These are phyloP conservation scores for Pseudopyricularia cyperi DNA, from an alignment of 2,329 filamentous ascomycete genomes.

Conservation along the genomic window DNA sequence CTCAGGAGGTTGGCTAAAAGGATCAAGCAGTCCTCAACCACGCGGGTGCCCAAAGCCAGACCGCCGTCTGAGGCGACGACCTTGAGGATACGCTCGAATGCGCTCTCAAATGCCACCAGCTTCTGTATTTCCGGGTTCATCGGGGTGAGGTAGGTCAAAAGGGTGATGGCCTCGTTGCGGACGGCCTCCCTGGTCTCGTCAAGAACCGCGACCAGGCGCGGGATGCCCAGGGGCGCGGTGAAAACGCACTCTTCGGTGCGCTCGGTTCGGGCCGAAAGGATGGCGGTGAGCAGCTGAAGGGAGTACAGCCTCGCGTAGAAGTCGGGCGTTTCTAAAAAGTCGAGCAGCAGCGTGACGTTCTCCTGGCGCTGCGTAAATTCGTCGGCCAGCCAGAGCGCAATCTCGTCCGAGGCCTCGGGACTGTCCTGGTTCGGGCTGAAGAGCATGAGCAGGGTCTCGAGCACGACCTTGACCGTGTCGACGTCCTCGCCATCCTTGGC, in stretches of 20 bases:
- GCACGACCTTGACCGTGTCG: conserved; percentile 86
- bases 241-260: conserved; percentile 91
- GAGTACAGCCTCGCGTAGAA: conserved; percentile 89
- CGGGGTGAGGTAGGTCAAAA: conserved; percentile 80
- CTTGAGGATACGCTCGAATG: conserved; percentile 74
- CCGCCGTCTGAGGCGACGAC: conserved; percentile 75
- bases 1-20: conserved; percentile 79
- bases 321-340: conserved; percentile 75
- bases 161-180: conserved; percentile 73
- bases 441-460: conserved; percentile 91
- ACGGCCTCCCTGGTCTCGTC: conserved; percentile 80
- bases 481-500: conserved; percentile 86
- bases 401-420: conserved; percentile 90
- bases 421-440: conserved; percentile 63
- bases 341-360: conserved; percentile 82
- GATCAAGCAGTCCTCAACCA: conserved; percentile 87
- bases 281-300: conserved; percentile 76
- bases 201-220: conserved; percentile 69
- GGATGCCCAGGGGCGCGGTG: conserved; percentile 76
- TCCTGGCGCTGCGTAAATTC: conserved; percentile 97
- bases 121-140: conserved; percentile 85
- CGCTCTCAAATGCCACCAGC: conserved; percentile 87
- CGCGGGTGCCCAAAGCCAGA: conserved; percentile 67
- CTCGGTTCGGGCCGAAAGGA: conserved; percentile 74
- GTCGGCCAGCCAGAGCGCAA: conserved; percentile 89